Evolutionary conservation across 495 filamentous ascomycete species (phyloP).

Genomic region (Aeminium ludgeri): DNA sequence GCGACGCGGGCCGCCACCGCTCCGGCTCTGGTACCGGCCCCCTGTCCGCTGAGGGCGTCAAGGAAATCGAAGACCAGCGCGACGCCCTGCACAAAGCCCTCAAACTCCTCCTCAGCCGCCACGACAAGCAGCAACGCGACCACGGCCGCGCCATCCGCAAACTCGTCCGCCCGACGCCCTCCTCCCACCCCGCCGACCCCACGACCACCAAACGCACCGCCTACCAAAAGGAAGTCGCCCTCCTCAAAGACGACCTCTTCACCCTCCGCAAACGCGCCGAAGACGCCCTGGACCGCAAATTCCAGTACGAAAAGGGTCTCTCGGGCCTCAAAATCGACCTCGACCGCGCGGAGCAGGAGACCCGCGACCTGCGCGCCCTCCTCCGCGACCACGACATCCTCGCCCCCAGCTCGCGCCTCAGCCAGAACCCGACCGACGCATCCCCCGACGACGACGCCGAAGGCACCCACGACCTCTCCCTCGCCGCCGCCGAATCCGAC

Average conservation of each 20-base stretch:
- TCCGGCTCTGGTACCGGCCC: constrained; percentile 10
- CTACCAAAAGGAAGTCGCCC: constrained; percentile 65
- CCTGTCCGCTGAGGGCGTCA: constrained; percentile 54
- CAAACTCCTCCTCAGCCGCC: constrained; percentile 70
- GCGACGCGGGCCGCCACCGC: constrained; percentile 7
- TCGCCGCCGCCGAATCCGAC: constrained; percentile 52
- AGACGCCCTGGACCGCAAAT: constrained; percentile 92
- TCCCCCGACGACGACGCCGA: background rate
- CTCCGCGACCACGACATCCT: constrained; percentile 78
- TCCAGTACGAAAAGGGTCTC: constrained; percentile 86
- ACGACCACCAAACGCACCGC: constrained; percentile 54
- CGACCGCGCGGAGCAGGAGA: constrained; percentile 89
- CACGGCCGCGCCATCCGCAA: constrained; percentile 57
- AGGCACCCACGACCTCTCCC: constrained; percentile 13
- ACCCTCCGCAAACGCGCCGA: constrained; percentile 74
- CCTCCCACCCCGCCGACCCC: constrained; percentile 56
- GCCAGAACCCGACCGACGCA: too few species aligned
- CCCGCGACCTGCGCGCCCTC: constrained; percentile 55
- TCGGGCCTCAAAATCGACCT: constrained; percentile 91
- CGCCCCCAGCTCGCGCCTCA: constrained; percentile 30
- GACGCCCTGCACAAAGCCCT: constrained; percentile 80
- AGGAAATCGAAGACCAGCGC: constrained; percentile 83
- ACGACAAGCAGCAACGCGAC: constrained; percentile 63
- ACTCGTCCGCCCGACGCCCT: constrained; percentile 63
- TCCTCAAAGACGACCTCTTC: constrained; percentile 68